Evolutionary conservation across 192 early-diverging fungal species (phyloP), one percentile per base, ranked within the genome.

Genomic region (Mortierella antarctica): DNA sequence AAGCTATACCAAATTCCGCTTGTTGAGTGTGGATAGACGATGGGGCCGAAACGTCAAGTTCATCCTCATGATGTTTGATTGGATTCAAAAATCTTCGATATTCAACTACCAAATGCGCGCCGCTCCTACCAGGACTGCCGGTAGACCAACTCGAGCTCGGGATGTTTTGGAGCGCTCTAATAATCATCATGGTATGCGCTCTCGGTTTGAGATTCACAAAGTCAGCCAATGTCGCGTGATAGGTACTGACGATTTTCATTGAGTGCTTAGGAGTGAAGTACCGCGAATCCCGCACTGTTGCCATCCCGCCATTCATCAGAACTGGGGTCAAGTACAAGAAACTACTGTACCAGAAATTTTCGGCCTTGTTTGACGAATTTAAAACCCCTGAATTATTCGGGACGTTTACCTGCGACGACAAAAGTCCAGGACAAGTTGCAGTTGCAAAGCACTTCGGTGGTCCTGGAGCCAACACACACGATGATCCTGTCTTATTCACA

Each of bases 401-500:
- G 12, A 71, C 70, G 0, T 71, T 71, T 15, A 40, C 60, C 1
- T 71, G 70, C 47, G 60, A 71, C 11, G 70, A 71, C 20, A 58
- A 20, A 55, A 63, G 60, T 48, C 51, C 6, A 10, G 60, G 70
- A 48, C 70, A 71, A 48, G 45, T 71, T 39, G 60, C 70, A n/a
- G 70, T 63, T 63, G 70, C 70, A 2, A 17, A 61, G 48, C 59
- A 71, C 56, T 71, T 71, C 63, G 52, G 60, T 40, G 70, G 70
- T n/a, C 39, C 50, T 13, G 50, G 17, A 31, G 45, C 70, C 60
- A 55, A 46, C 0, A 71, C 70, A 20, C 70, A 71, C 12, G 23
- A 62, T 0, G 70, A 71, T 71, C 70, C 70, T 47, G 70, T 71
- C 63, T 41, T 71, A 5, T 71, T 71, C 39, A 71, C 70, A 40